phyloP scores from a whole-genome alignment of 164 flowering plant species.

The Taxillus chinensis region DNA sequence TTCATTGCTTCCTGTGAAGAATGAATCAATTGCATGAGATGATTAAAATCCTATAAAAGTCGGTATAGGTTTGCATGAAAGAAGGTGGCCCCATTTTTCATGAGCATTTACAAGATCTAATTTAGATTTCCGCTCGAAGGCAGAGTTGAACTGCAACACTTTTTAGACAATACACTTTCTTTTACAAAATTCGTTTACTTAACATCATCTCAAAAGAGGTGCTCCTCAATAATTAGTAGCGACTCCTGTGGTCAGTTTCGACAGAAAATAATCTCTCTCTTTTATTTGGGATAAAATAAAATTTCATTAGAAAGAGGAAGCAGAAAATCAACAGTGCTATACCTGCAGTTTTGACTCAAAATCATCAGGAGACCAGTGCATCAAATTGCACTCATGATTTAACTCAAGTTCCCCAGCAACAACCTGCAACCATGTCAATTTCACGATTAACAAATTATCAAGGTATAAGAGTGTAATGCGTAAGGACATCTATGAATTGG shows the following conservation, averaged over 20 bases:
- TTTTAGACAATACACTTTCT: too few relatives aligned
- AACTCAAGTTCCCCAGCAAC: conserved; percentile 95
- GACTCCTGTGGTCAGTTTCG: too few relatives aligned
- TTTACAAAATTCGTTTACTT: too few relatives aligned
- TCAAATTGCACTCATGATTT: conserved; percentile 66
- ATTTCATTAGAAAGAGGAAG: not conserved
- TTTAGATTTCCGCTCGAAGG: too few relatives aligned
- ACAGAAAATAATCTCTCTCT: too few relatives aligned
- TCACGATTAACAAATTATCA: not conserved
- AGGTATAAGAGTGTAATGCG: not conserved
- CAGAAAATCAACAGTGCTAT: not conserved
- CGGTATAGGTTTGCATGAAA: too few relatives aligned
- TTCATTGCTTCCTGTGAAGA: conserved; percentile 83
- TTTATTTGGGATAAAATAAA: too few relatives aligned
- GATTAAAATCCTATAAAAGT: not conserved
- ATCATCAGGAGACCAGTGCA: conserved; percentile 92
- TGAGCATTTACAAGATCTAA: too few relatives aligned
- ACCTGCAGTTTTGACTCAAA: conserved; percentile 92
- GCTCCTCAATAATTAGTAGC: too few relatives aligned
- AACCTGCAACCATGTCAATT: conserved; percentile 43
- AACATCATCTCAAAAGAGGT: too few relatives aligned
- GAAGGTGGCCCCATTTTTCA: too few relatives aligned
- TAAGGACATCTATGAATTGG: not conserved
- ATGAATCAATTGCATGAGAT: not conserved
- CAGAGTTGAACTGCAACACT: too few relatives aligned